Conservation (phyloP, 352 stramenopile genomes). For the Phytophthora cajani region DNA sequence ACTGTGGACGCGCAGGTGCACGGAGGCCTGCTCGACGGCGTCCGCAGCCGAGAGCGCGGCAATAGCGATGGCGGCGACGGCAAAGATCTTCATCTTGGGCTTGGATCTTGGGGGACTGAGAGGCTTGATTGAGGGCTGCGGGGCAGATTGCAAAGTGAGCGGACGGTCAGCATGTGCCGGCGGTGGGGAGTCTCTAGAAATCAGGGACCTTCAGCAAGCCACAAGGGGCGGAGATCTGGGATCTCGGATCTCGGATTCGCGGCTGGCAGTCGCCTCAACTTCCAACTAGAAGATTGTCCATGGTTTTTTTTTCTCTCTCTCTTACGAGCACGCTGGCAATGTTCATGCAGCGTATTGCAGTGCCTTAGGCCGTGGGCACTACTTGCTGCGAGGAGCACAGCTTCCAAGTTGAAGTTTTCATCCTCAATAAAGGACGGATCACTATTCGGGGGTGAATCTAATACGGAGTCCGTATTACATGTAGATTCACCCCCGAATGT, state of each 20-base stretch:
- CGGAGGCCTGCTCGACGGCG: slow-evolving; percentile 3
- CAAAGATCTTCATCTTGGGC: slow-evolving; percentile 15
- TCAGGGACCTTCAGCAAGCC: neutral
- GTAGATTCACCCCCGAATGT: too few species aligned
- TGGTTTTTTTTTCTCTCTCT: neutral
- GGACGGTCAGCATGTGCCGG: neutral
- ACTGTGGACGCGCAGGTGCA: slow-evolving; percentile 10
- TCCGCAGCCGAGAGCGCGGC: slow-evolving; percentile 2
- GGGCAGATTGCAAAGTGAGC: slow-evolving; percentile 7
- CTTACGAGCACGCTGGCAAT: neutral
- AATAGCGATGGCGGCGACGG: neutral
- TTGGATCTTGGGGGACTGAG: neutral
- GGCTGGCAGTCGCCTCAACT: neutral
- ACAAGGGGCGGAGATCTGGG: neutral
- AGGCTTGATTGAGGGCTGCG: neutral
- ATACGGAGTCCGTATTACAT: too few species aligned
- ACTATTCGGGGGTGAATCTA: neutral
- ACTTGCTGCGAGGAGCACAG: too few species aligned
- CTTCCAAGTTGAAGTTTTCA: neutral
- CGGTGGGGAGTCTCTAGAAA: neutral
- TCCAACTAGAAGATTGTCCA: neutral
- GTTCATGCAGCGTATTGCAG: neutral
- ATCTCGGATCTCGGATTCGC: neutral
- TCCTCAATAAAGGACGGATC: neutral
- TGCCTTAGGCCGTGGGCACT: too few species aligned